A percentile compares a stretch with the other conserved stretches of the same genome.
Conservation (phyloP, 2,329 filamentous ascomycete genomes). For the Alternaria atra region DNA sequence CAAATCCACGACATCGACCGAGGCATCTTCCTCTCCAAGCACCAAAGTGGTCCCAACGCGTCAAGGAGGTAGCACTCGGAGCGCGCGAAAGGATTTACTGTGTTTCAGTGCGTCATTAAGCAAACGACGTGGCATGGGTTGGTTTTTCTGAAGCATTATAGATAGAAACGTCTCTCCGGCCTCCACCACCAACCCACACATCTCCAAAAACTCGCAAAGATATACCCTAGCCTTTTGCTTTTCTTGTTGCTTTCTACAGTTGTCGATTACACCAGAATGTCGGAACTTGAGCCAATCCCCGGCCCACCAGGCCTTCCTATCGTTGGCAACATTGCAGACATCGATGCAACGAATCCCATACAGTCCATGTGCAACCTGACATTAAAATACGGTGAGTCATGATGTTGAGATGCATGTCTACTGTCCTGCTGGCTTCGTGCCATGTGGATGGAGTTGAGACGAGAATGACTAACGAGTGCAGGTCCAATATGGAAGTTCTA, state of each 20-base stretch:
- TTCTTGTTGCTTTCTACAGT: not conserved
- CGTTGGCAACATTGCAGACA: constrained; percentile 71
- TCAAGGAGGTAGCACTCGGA: constrained; percentile 14
- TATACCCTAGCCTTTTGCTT: not conserved
- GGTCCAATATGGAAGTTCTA: constrained; percentile 48
- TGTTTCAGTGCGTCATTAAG: constrained; percentile 22
- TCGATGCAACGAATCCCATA: constrained; percentile 67
- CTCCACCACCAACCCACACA: not conserved
- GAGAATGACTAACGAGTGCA: constrained; percentile 19
- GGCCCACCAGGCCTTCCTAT: constrained; percentile 71
- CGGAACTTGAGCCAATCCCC: constrained; percentile 62
- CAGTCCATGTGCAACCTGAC: constrained; percentile 66
- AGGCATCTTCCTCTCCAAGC: constrained; percentile 27
- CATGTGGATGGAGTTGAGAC: not conserved
- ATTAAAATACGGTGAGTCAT: constrained; percentile 68
- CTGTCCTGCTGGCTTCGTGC: not conserved
- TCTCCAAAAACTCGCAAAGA: not conserved
- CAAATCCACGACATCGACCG: constrained; percentile 21
- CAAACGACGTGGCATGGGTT: constrained; percentile 15
- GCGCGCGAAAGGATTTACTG: constrained; percentile 14
- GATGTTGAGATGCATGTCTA: not conserved
- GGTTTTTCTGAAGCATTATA: constrained; percentile 6
- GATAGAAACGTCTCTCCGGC: constrained; percentile 8
- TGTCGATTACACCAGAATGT: not conserved
- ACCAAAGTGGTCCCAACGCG: constrained; percentile 16